Evolutionary conservation across 2,329 filamentous ascomycete species (phyloP).

Genomic region (Verticillium isaacii): DNA sequence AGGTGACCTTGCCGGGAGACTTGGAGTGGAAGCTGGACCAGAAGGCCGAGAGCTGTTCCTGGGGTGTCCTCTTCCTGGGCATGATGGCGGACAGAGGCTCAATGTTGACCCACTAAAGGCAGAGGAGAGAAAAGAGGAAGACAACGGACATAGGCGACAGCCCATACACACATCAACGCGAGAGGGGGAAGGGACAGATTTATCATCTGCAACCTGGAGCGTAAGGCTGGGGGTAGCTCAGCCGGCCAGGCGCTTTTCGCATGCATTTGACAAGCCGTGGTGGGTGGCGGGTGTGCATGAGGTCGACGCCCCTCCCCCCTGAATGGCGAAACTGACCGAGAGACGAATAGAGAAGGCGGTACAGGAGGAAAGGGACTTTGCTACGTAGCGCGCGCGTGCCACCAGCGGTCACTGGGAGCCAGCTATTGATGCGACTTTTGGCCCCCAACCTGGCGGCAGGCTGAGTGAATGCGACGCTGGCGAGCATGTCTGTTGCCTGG

Average conservation of each 20-base stretch:
- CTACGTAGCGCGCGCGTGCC: too few relatives aligned
- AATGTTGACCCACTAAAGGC: not conserved
- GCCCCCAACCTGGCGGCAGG: too few relatives aligned
- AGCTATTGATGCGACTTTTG: too few relatives aligned
- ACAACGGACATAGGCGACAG: not conserved
- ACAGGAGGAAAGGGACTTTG: too few relatives aligned
- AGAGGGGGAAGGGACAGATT: not conserved
- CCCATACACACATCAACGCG: too few relatives aligned
- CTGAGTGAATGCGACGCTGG: too few relatives aligned
- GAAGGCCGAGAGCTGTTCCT: slow-evolving; percentile 34
- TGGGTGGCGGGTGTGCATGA: too few relatives aligned
- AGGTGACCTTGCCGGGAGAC: slow-evolving; percentile 36
- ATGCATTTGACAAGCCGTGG: not conserved
- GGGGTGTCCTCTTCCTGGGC: slow-evolving; percentile 23
- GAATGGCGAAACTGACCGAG: too few relatives aligned
- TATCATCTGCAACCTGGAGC: not conserved
- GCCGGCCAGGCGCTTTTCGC: not conserved
- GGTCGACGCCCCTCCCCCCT: too few relatives aligned
- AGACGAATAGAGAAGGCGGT: too few relatives aligned
- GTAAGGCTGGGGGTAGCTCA: not conserved
- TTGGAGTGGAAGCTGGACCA: slow-evolving; percentile 37
- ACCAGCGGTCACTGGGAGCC: too few relatives aligned
- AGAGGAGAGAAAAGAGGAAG: not conserved
- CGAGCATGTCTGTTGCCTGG: too few relatives aligned
- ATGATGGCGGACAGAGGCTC: not conserved